Evolutionary conservation across 2,329 filamentous ascomycete species (phyloP), one percentile per base, ranked within the genome.

Genomic region (Cytospora leucostoma): DNA sequence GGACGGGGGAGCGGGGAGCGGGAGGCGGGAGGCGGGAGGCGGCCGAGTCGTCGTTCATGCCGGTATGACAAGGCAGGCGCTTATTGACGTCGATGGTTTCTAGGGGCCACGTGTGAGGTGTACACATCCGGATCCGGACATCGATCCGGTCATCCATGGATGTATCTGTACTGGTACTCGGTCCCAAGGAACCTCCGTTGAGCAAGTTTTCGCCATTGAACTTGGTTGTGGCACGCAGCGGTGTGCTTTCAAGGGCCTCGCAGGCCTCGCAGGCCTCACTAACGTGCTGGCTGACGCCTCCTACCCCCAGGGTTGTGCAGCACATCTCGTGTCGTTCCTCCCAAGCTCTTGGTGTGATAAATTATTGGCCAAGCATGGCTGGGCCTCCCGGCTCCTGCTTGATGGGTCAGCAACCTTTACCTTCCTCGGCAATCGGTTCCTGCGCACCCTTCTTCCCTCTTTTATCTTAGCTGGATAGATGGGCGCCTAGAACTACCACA

Each of bases 201-300:
- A 58, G 56, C 56, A 58, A 49, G 40, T 58, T 58, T 58, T 34
- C n/a, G 34, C 34, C 47, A 19, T 37, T 40, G 12, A 13, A 50
- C 40, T 35, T 21, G 27, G 19, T 44, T 44, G 11, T 6, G 44
- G 21, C 21, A 32, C 19, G 12, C 40, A 38, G 32, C 12, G 21
- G 27, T 57, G 32, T 21, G 21, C 27, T n/a, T 32, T 56, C 17
- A 27, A 27, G 27, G 27, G 27, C 27, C 27, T 27, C 27, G 27
- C 27, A 27, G 27, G 37, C 37, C 15, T 56, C 37, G 38, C 38
- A 55, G 12, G 5, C 52, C 21, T 33, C 37, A 21, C 54, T 27
- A 40, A 12, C 19, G 40, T 40, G 13, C 38, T 15, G 17, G 7
- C 40, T 19, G n/a, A 44, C 40, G 40, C 40, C 40, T 40, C 38